phyloP scores from a whole-genome alignment of 169 alveolate genomes.

The Plasmodium ovale region DNA sequence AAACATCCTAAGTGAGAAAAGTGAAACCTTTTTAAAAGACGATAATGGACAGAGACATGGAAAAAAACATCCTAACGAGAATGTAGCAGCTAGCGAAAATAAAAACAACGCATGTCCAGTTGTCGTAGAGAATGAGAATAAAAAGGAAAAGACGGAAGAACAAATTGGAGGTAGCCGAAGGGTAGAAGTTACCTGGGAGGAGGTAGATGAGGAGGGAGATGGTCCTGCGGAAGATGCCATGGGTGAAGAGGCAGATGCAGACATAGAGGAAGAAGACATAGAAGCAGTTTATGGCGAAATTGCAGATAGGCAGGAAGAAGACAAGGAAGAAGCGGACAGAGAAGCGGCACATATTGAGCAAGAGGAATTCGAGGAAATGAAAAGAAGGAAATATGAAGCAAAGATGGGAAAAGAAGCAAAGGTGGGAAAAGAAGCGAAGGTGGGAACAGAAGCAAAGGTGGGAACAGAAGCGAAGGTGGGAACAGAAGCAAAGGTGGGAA shows the following conservation, averaged over 20 bases:
- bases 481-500: not conserved
- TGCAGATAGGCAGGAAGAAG: not conserved
- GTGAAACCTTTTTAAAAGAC: not conserved
- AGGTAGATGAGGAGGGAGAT: not conserved
- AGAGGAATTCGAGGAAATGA: not conserved
- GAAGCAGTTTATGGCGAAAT: conserved; percentile 2
- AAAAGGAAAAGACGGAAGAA: not conserved
- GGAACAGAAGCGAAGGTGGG: not conserved
- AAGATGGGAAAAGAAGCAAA: not conserved
- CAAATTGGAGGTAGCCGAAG: not conserved
- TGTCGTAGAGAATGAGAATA: not conserved
- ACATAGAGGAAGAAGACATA: not conserved
- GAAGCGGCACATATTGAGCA: not conserved
- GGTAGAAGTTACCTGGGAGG: no score
- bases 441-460: not conserved
- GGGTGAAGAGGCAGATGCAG: not conserved
- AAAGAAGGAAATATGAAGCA: not conserved
- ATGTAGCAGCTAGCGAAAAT: not conserved
- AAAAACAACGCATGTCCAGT: no score
- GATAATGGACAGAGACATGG: not conserved
- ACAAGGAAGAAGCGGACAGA: not conserved
- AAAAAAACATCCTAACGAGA: not conserved
- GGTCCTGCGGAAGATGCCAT: not conserved
- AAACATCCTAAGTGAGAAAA: not conserved
- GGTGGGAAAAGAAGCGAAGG: not conserved